A percentile compares a stretch with the other conserved stretches of the same genome.
These are phyloP conservation scores for Pelargonium nanum DNA, from an alignment of 345 rosid genomes.

Conservation along the genomic window DNA sequence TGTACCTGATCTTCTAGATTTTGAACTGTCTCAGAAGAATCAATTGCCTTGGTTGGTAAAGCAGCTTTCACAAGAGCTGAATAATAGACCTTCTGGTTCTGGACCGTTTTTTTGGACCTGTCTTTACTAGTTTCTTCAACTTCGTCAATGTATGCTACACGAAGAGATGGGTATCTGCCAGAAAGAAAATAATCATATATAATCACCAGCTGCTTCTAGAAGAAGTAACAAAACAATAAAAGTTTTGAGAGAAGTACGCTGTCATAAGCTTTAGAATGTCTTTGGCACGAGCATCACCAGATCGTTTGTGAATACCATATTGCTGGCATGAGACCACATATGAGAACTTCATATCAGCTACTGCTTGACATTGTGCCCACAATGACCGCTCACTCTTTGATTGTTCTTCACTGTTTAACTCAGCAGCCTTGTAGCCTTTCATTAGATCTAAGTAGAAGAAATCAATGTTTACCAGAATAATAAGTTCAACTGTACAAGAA, in stretches of 20 bases:
- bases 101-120: conserved; percentile 46
- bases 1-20: conserved; percentile 96
- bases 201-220: not conserved
- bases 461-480: not conserved
- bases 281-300: conserved; percentile 74
- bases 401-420: conserved; percentile 53
- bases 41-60: conserved; percentile 65
- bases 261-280: conserved; percentile 90
- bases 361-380: conserved; percentile 89
- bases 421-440: conserved; percentile 95
- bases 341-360: conserved; percentile 93
- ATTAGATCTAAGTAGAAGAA: conserved; percentile 48
- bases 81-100: conserved; percentile 70
- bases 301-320: conserved; percentile 87
- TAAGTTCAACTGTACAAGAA: not conserved
- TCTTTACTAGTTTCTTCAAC: conserved; percentile 81
- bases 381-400: conserved; percentile 69
- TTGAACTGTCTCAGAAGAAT: conserved; percentile 69
- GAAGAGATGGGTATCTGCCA: conserved; percentile 90
- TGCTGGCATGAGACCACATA: conserved; percentile 95
- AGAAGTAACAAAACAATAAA: conserved; percentile 2
- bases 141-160: conserved; percentile 97
- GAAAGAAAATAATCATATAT: conserved; percentile 8
- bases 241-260: conserved; percentile 21
- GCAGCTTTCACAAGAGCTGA: conserved; percentile 82